Conservation (phyloP, 148 eudicot genomes). For the Heliamphora exappendiculata region DNA sequence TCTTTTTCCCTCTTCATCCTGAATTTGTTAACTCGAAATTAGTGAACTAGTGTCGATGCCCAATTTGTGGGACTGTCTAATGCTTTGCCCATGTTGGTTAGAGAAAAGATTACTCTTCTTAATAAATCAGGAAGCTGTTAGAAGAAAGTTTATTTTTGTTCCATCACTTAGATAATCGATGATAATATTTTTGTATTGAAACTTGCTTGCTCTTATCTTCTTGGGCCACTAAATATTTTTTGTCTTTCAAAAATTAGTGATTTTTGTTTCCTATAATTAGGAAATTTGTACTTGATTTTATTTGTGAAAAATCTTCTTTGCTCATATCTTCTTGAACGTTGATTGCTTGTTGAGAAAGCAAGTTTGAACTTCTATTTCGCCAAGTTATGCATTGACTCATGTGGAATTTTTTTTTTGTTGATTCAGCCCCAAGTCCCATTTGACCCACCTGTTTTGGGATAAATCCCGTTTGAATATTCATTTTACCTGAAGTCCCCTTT, state of each 20-base stretch:
- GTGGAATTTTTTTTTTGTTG: neutral
- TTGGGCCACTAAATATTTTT: neutral
- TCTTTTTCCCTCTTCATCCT: neutral
- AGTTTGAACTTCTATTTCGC: neutral
- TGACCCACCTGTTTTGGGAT: no score
- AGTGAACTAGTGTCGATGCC: neutral
- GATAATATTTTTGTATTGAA: no score
- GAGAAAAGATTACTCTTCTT: neutral
- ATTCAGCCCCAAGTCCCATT: no score
- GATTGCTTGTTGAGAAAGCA: neutral
- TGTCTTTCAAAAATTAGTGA: neutral
- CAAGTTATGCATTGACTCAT: neutral
- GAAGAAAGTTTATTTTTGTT: neutral
- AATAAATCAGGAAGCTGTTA: neutral
- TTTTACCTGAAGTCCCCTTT: no score
- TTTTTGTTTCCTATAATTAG: neutral
- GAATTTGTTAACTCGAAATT: neutral
- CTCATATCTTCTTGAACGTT: neutral
- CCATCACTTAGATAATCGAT: neutral
- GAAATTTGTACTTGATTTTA: neutral
- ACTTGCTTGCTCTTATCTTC: neutral
- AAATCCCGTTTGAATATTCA: no score
- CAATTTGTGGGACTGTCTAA: neutral
- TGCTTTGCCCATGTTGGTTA: neutral
- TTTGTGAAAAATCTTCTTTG: neutral